phyloP scores from a whole-genome alignment of 2,329 filamentous ascomycete species.

The Ceratocystis destructans region DNA sequence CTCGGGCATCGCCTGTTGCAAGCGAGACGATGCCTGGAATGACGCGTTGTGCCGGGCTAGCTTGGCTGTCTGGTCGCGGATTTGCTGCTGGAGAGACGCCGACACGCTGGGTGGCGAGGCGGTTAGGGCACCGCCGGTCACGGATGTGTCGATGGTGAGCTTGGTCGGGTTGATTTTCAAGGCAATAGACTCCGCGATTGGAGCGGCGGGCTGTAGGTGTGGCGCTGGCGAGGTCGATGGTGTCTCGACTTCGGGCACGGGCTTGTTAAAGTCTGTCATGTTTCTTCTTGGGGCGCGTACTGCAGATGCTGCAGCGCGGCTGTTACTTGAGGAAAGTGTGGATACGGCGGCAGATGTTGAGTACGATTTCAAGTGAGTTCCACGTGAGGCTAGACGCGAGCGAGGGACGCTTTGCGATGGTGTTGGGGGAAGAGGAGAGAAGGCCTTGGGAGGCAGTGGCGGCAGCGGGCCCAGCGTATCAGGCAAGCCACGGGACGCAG shows the following conservation, averaged over 20 bases:
- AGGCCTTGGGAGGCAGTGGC: not conserved
- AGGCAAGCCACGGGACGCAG: not conserved
- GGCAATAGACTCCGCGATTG: not conserved
- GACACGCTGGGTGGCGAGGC: not conserved
- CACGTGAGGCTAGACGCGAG: not conserved
- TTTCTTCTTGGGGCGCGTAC: not conserved
- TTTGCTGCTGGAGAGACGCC: slow-evolving; percentile 3
- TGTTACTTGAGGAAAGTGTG: not conserved
- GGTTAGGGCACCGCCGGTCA: not conserved
- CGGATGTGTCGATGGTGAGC: not conserved
- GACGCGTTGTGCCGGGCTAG: slow-evolving; percentile 10
- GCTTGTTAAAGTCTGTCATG: not conserved
- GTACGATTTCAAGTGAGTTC: not conserved
- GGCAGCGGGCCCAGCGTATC: slow-evolving; percentile 9
- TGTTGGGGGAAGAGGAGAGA: slow-evolving; percentile 6
- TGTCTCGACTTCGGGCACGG: slow-evolving; percentile 9
- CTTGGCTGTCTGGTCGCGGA: slow-evolving; percentile 11
- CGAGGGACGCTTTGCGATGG: not conserved
- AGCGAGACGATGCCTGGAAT: not conserved
- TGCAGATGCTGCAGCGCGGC: not conserved
- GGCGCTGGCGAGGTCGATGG: slow-evolving; percentile 4
- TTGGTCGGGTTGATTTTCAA: not conserved
- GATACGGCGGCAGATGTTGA: not conserved
- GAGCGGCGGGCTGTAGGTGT: not conserved
- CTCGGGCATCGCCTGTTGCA: not conserved